A percentile compares a stretch with the other conserved stretches of the same genome.
phyloP scores from a whole-genome alignment of 495 filamentous ascomycete species.

The Aspergillus mulundensis region DNA sequence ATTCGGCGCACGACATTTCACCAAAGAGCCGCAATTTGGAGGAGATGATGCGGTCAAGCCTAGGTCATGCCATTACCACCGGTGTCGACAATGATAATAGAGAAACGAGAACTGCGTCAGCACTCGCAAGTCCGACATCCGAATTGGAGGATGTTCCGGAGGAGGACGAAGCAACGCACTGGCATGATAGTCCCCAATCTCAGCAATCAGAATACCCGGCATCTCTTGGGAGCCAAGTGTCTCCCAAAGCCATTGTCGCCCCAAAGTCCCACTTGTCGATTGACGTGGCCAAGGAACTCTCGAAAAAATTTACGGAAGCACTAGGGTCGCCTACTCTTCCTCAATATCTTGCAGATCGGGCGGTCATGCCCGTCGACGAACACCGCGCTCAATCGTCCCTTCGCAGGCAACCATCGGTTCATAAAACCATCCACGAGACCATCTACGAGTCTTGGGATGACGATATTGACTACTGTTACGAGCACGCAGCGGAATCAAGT shows the following conservation, averaged over 20 bases:
- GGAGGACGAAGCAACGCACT: constrained; percentile 53
- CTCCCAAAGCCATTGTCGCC: constrained; percentile 8
- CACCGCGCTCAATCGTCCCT: not conserved
- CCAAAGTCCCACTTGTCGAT: constrained; percentile 30
- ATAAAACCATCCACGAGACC: constrained; percentile 17
- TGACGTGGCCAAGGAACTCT: constrained; percentile 30
- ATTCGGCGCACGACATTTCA: constrained; percentile 10
- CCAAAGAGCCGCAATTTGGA: constrained; percentile 19
- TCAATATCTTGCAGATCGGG: constrained; percentile 11
- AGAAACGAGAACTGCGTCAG: constrained; percentile 38
- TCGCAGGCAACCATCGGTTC: constrained; percentile 11
- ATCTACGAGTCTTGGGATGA: constrained; percentile 79
- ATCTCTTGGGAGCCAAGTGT: not conserved
- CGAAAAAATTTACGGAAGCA: constrained; percentile 36
- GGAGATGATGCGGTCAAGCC: constrained; percentile 16
- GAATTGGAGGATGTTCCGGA: constrained; percentile 69
- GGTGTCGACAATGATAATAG: constrained; percentile 45
- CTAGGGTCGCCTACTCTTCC: constrained; percentile 41
- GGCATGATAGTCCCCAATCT: constrained; percentile 29
- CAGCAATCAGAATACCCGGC: constrained; percentile 14
- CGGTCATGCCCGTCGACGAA: not conserved
- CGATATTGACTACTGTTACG: constrained; percentile 92
- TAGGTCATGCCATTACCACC: constrained; percentile 40
- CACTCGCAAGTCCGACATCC: constrained; percentile 31
- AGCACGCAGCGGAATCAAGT: constrained; percentile 82